Evolutionary conservation across 495 filamentous ascomycete genomes (phyloP).

Genomic region (Penicillium cosmopolitanum): DNA sequence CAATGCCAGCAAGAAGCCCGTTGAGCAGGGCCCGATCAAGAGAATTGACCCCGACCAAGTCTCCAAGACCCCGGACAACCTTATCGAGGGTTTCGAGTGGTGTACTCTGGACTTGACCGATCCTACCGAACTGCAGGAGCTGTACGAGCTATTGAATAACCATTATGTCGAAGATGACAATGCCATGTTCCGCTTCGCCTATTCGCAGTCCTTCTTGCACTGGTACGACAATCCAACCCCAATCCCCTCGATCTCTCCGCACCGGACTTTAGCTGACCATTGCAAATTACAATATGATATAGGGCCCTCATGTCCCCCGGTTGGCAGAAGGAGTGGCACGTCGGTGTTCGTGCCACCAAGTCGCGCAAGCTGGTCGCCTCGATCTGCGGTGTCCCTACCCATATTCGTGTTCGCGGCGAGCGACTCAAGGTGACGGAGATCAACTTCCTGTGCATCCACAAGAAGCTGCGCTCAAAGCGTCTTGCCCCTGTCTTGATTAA

Average conservation of each 20-base stretch:
- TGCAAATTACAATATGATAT: constrained; percentile 26
- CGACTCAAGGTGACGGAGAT: constrained; percentile 82
- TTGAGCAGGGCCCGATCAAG: constrained; percentile 65
- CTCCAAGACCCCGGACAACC: constrained; percentile 64
- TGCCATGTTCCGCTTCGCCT: constrained; percentile 96
- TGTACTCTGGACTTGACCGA: constrained; percentile 83
- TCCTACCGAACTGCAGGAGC: constrained; percentile 79
- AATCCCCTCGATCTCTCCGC: background rate
- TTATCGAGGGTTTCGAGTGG: constrained; percentile 88
- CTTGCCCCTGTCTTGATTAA: constrained; percentile 93
- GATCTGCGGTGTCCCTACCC: constrained; percentile 87
- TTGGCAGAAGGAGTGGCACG: constrained; percentile 95
- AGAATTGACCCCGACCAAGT: constrained; percentile 75
- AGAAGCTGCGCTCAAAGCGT: constrained; percentile 92
- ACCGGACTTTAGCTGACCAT: constrained; percentile 6
- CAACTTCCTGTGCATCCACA: constrained; percentile 97
- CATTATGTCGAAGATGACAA: constrained; percentile 98
- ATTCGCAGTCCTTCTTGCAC: constrained; percentile 82
- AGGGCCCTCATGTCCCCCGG: constrained; percentile 93
- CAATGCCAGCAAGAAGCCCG: constrained; percentile 34
- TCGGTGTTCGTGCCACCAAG: constrained; percentile 80
- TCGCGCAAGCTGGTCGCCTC: constrained; percentile 88
- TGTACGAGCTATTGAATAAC: constrained; percentile 83
- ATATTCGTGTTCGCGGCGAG: constrained; percentile 77
- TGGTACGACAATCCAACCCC: constrained; percentile 61